phyloP scores from a whole-genome alignment of 148 eudicot species.

The Silene conica region DNA sequence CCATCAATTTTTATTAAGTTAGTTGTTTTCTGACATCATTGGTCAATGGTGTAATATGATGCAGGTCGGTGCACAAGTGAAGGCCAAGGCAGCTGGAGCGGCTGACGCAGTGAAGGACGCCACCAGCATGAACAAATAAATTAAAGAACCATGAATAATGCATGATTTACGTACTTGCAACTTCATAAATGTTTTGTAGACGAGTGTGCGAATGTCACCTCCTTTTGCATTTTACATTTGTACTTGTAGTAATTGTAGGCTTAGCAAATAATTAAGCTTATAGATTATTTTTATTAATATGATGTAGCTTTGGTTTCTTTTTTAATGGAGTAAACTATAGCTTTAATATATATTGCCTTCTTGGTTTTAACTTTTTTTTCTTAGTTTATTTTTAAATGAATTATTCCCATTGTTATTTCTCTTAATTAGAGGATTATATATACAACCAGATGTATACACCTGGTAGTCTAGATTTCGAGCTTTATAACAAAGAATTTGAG shows the following conservation, averaged over 20 bases:
- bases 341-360: not conserved
- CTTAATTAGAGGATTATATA: too few species aligned
- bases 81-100: not conserved
- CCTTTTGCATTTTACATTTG: not conserved
- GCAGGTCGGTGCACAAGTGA: slow-evolving; percentile 2
- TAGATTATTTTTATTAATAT: too few species aligned
- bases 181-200: not conserved
- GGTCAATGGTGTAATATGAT: not conserved
- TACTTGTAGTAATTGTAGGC: slow-evolving; percentile 2
- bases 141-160: not conserved
- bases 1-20: not conserved
- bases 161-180: not conserved
- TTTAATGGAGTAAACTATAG: too few species aligned
- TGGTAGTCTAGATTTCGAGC: too few species aligned
- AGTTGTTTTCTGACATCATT: not conserved
- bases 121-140: slow-evolving; percentile 9
- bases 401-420: too few species aligned
- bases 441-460: too few species aligned
- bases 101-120: slow-evolving; percentile 13
- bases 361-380: too few species aligned
- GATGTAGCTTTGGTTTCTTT: too few species aligned
- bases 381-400: too few species aligned
- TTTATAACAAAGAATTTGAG: too few species aligned
- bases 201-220: not conserved
- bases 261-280: slow-evolving; percentile 13